These are phyloP conservation scores for Fusarium coffeatum DNA, from an alignment of 2,329 filamentous ascomycete species.

Conservation along the genomic window DNA sequence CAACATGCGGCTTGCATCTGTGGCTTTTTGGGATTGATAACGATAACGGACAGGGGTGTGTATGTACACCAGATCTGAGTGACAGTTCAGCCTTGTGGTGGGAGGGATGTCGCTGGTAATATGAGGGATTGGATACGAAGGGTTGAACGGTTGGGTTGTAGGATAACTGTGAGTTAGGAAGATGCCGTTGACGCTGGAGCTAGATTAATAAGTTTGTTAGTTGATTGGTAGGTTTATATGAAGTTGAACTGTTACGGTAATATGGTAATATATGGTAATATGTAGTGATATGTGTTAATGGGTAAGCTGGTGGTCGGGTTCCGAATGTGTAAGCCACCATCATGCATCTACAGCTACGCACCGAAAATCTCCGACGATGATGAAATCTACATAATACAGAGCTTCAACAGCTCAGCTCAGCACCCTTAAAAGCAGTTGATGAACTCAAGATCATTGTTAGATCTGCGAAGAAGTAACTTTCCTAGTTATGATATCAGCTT, in stretches of 20 bases:
- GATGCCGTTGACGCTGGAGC: neutral
- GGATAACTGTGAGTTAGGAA: too few relatives aligned
- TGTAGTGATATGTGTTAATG: neutral
- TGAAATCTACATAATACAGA: neutral
- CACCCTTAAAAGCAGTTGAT: neutral
- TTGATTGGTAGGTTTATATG: neutral
- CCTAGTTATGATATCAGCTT: neutral
- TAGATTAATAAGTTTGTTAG: neutral
- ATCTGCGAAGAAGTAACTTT: neutral
- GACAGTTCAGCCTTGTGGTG: conserved; percentile 22
- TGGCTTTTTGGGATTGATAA: conserved; percentile 33
- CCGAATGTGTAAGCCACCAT: conserved; percentile 24
- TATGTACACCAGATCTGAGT: neutral
- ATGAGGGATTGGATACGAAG: neutral
- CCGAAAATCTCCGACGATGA: neutral
- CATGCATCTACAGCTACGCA: neutral
- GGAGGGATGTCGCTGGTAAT: conserved; percentile 4
- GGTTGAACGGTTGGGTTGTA: neutral
- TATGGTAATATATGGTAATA: too few relatives aligned
- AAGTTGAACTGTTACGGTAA: neutral
- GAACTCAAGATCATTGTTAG: neutral
- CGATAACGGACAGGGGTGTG: conserved; percentile 15
- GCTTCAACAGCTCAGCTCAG: neutral
- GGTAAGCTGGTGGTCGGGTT: conserved; percentile 26
- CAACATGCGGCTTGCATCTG: conserved; percentile 41